Conservation (phyloP, 352 stramenopile genomes). For the Pythium sp. region DNA sequence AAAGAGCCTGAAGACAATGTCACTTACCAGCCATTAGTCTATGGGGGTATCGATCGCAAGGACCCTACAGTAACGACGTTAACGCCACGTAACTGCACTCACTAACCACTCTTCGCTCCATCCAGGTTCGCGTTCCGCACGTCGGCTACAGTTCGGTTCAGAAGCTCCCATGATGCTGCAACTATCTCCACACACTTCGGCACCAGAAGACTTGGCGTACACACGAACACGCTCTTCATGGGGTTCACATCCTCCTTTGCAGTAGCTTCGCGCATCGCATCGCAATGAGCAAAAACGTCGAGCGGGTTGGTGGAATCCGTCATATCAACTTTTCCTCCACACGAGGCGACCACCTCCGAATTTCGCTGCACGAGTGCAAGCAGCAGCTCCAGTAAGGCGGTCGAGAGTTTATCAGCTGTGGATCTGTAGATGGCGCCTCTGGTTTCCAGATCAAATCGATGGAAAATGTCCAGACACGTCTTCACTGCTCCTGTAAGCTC, state of each 20-base stretch:
- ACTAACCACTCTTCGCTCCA: neutral
- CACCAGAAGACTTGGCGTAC: constrained; percentile 10
- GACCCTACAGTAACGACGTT: neutral
- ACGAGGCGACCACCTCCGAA: neutral
- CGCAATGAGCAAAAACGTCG: neutral
- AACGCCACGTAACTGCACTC: neutral
- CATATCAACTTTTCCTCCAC: neutral
- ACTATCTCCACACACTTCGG: neutral
- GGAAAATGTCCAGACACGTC: neutral
- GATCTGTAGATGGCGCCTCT: constrained; percentile 2
- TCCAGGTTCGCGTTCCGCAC: neutral
- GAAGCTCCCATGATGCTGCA: constrained; percentile 7
- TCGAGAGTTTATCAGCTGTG: constrained; percentile 6
- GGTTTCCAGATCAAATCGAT: constrained; percentile 5
- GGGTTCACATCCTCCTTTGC: constrained; percentile 1
- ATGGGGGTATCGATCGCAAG: neutral
- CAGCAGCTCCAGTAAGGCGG: constrained; percentile 9
- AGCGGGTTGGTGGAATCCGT: neutral
- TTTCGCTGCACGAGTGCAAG: constrained; percentile 8
- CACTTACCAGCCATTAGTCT: neutral
- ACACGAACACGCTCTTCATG: neutral
- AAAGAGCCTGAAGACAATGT: neutral
- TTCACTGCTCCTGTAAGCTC: constrained; percentile 3
- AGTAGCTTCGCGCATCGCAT: constrained; percentile 7
- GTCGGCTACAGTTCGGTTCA: constrained; percentile 3